phyloP scores from a whole-genome alignment of 148 eudicot species.

The Silene uniflora region DNA sequence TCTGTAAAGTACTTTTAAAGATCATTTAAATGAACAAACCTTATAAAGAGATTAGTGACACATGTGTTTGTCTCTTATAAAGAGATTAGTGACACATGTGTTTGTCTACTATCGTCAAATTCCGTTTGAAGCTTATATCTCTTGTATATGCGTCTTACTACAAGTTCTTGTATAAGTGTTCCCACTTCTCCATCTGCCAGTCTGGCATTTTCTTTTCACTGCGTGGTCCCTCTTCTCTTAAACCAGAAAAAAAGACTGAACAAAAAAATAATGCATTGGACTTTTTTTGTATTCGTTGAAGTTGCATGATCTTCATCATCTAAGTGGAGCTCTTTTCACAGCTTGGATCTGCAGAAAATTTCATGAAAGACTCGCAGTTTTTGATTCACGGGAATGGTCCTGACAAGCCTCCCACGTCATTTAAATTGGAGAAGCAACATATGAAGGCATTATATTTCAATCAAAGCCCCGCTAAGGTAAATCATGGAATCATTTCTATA shows the following conservation, averaged over 20 bases:
- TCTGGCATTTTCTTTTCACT: not conserved
- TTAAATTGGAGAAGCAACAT: conserved; percentile 86
- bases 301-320: not conserved
- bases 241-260: no score
- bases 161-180: no score
- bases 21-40: no score
- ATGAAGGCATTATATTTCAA: conserved; percentile 85
- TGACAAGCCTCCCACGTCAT: conserved; percentile 81
- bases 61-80: no score
- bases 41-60: no score
- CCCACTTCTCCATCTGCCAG: not conserved
- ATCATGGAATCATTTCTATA: not conserved
- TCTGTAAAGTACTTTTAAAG: no score
- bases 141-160: no score
- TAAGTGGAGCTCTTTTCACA: conserved; percentile 33
- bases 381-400: conserved; percentile 78
- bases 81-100: no score
- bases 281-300: not conserved
- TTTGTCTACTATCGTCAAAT: no score
- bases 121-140: no score
- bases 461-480: conserved; percentile 91
- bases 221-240: not conserved
- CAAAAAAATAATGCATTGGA: not conserved
- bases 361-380: conserved; percentile 76
- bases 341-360: conserved; percentile 93